Conservation (phyloP, 2,329 filamentous ascomycete genomes). For the Fusarium transvaalense region DNA sequence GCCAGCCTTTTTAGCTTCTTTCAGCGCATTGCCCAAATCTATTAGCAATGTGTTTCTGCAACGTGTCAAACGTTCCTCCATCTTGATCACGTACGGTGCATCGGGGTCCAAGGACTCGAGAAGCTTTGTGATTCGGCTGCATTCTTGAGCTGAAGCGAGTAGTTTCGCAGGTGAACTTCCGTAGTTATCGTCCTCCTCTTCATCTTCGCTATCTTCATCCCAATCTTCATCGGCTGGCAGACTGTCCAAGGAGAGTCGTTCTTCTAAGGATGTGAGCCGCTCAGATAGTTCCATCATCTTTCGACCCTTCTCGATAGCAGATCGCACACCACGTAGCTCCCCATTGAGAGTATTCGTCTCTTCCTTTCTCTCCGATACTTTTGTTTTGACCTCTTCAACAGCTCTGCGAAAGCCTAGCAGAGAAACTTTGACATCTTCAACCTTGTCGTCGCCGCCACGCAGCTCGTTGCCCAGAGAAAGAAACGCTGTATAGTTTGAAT, state of each 20-base stretch:
- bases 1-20: constrained; percentile 60
- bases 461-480: constrained; percentile 84
- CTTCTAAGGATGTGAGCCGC: constrained; percentile 72
- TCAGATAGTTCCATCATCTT: constrained; percentile 77
- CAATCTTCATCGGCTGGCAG: constrained; percentile 47
- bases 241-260: constrained; percentile 67
- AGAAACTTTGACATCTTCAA: constrained; percentile 90
- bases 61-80: constrained; percentile 63
- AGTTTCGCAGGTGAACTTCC: constrained; percentile 64
- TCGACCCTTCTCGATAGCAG: constrained; percentile 71
- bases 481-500: constrained; percentile 94
- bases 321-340: constrained; percentile 75
- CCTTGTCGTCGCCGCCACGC: constrained; percentile 87
- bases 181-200: constrained; percentile 55
- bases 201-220: constrained; percentile 58
- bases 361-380: constrained; percentile 71
- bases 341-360: constrained; percentile 73
- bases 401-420: constrained; percentile 87
- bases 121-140: constrained; percentile 57
- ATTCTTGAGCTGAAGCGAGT: constrained; percentile 60
- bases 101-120: constrained; percentile 61
- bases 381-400: constrained; percentile 77
- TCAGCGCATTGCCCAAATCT: constrained; percentile 65
- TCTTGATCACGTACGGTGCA: constrained; percentile 63
- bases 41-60: constrained; percentile 70